Evolutionary conservation across 75 land plant species (phyloP).

Genomic region (Azolla pinnata): DNA sequence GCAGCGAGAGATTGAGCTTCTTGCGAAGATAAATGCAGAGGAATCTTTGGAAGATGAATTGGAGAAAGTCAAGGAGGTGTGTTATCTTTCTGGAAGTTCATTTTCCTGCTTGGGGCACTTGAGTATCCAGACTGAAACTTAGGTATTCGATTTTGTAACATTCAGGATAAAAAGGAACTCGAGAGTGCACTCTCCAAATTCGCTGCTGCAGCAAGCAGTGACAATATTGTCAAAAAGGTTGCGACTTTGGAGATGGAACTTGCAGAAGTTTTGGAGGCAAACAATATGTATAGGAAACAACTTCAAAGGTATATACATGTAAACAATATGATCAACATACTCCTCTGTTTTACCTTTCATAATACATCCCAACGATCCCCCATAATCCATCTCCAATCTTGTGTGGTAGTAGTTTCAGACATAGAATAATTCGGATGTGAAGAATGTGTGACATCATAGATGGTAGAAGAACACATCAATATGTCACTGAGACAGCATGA

Average conservation of each 20-base stretch:
- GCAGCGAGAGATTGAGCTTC: constrained; percentile 26
- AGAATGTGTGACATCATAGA: too few relatives aligned
- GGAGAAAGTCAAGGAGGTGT: constrained; percentile 55
- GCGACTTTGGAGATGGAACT: constrained; percentile 49
- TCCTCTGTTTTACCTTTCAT: too few relatives aligned
- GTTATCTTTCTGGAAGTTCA: background rate
- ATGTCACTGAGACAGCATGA: too few relatives aligned
- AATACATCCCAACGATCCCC: background rate
- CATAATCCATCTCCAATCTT: too few relatives aligned
- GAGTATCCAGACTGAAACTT: background rate
- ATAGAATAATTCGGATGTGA: too few relatives aligned
- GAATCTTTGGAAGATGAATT: constrained; percentile 45
- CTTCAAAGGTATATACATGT: constrained; percentile 37
- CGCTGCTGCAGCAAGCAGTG: constrained; percentile 3
- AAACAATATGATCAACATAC: too few relatives aligned
- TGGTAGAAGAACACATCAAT: too few relatives aligned
- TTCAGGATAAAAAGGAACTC: constrained; percentile 14
- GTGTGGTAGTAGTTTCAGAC: too few relatives aligned
- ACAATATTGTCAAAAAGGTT: constrained; percentile 22
- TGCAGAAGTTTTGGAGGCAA: constrained; percentile 60
- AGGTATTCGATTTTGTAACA: background rate
- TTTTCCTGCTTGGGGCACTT: background rate
- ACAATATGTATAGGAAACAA: constrained; percentile 41
- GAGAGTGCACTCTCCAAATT: constrained; percentile 1
- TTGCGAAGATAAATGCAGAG: constrained; percentile 22